A percentile compares a stretch with the other conserved stretches of the same genome.
Conservation (phyloP, 2,329 filamentous ascomycete species). For the Didymella sp. region DNA sequence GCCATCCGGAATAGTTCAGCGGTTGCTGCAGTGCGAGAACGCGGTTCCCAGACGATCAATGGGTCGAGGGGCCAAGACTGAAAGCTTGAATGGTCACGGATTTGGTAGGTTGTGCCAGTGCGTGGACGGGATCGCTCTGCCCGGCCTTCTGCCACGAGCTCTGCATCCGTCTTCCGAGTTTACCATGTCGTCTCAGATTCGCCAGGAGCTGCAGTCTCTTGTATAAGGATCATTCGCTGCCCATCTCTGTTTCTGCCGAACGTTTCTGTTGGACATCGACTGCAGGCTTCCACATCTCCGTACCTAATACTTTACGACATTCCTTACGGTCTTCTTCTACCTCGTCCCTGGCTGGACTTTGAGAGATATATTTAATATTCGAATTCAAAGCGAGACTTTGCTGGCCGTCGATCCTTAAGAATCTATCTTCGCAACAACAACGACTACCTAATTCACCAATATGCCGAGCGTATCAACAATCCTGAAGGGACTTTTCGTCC, state of each 20-base stretch:
- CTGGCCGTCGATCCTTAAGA: slow-evolving; percentile 41
- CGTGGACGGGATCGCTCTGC: slow-evolving; percentile 42
- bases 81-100: slow-evolving; percentile 45
- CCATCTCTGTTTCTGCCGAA: slow-evolving; percentile 49
- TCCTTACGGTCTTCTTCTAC: slow-evolving; percentile 48
- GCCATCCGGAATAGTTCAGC: slow-evolving; percentile 32
- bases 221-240: slow-evolving; percentile 50
- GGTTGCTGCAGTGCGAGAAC: slow-evolving; percentile 37
- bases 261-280: slow-evolving; percentile 45
- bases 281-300: slow-evolving; percentile 41
- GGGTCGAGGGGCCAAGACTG: slow-evolving; percentile 36
- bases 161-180: slow-evolving; percentile 49
- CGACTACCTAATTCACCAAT: slow-evolving; percentile 41
- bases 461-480: slow-evolving; percentile 50
- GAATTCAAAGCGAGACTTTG: slow-evolving; percentile 50
- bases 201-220: slow-evolving; percentile 38
- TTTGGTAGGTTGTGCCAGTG: slow-evolving; percentile 39
- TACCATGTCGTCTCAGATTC: slow-evolving; percentile 48
- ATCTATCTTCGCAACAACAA: slow-evolving; percentile 25
- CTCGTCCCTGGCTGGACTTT: slow-evolving; percentile 52
- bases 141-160: slow-evolving; percentile 42
- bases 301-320: slow-evolving; percentile 48
- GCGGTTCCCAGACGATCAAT: slow-evolving; percentile 40
- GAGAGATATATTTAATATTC: slow-evolving; percentile 45
- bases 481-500: slow-evolving; percentile 45